phyloP scores from a whole-genome alignment of 192 early-diverging fungal genomes.

The Coemansia sp. region DNA sequence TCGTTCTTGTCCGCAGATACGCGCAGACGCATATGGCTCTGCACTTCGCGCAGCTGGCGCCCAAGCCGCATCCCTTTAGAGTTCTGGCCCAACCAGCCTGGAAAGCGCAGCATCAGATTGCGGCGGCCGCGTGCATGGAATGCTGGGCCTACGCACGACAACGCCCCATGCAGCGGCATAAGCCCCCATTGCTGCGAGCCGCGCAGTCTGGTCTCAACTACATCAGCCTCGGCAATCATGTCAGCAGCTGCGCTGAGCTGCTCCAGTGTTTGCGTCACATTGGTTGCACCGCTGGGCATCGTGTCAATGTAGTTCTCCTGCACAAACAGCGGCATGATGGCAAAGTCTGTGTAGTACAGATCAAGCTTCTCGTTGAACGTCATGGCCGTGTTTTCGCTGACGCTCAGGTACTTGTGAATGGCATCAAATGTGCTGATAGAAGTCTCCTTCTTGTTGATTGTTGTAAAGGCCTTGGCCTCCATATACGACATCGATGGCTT shows the following conservation, averaged over 20 bases:
- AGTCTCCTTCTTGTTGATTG: constrained; percentile 61
- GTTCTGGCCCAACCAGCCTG: constrained; percentile 87
- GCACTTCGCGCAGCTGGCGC: constrained; percentile 79
- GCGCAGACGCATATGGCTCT: constrained; percentile 80
- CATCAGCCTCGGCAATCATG: constrained; percentile 77
- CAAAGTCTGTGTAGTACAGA: constrained; percentile 88
- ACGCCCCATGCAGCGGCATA: constrained; percentile 81
- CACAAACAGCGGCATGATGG: constrained; percentile 89
- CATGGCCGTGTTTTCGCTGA: constrained; percentile 47
- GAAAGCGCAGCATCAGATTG: constrained; percentile 40
- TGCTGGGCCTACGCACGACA: constrained; percentile 83
- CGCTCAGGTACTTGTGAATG: constrained; percentile 61
- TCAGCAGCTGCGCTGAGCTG: constrained; percentile 81
- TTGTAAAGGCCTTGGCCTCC: constrained; percentile 63
- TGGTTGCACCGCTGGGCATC: constrained; percentile 56
- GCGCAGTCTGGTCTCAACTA: constrained; percentile 74
- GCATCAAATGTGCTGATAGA: constrained; percentile 75
- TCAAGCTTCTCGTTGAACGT: constrained; percentile 78
- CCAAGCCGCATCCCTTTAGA: constrained; percentile 73
- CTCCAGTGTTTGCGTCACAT: constrained; percentile 54
- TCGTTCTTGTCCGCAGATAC: constrained; percentile 84
- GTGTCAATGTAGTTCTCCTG: constrained; percentile 89
- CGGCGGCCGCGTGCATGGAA: constrained; percentile 75
- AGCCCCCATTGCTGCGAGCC: constrained; percentile 89
- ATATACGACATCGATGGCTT: constrained; percentile 72